Percentiles rank a stretch among this genome's conserved stretches.
Conservation (phyloP, 2,329 filamentous ascomycete species). For the Monilinia fructigena region DNA sequence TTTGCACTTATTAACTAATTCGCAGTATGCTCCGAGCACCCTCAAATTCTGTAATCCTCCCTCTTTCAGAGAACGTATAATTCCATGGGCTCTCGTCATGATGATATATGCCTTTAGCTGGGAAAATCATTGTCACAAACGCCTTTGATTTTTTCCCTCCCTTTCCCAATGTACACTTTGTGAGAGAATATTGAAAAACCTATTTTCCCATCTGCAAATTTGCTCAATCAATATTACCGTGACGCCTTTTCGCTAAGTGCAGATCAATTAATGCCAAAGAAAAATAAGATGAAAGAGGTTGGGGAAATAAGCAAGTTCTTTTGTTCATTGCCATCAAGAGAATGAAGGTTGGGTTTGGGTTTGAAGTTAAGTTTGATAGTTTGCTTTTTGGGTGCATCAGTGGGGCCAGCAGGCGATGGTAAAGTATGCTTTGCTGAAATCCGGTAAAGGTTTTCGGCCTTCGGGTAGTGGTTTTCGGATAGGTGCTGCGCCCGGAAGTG, state of each 20-base stretch:
- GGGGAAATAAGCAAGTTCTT: background rate
- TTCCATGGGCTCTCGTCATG: background rate
- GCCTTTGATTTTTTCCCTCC: background rate
- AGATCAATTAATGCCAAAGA: slow-evolving; percentile 20
- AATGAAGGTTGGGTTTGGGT: slow-evolving; percentile 20
- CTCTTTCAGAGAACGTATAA: background rate
- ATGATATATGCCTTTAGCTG: background rate
- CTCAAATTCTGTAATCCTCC: background rate
- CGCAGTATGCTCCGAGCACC: background rate
- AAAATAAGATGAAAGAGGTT: background rate
- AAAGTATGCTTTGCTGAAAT: slow-evolving; percentile 18
- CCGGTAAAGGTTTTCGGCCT: slow-evolving; percentile 26
- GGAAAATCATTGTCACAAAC: background rate
- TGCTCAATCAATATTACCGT: slow-evolving; percentile 14
- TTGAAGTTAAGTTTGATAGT: slow-evolving; percentile 27
- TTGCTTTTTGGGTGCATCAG: slow-evolving; percentile 13
- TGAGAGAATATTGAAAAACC: background rate
- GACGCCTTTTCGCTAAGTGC: slow-evolving; percentile 38
- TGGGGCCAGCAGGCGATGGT: background rate
- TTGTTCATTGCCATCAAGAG: slow-evolving; percentile 3
- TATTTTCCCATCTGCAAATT: slow-evolving; percentile 4
- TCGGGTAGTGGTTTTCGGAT: slow-evolving; percentile 31
- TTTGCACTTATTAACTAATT: slow-evolving; percentile 8
- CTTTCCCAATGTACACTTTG: background rate
- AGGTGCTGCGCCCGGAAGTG: background rate